These are phyloP conservation scores for Colletotrichum scovillei DNA, from an alignment of 2,329 filamentous ascomycete genomes.

Conservation along the genomic window DNA sequence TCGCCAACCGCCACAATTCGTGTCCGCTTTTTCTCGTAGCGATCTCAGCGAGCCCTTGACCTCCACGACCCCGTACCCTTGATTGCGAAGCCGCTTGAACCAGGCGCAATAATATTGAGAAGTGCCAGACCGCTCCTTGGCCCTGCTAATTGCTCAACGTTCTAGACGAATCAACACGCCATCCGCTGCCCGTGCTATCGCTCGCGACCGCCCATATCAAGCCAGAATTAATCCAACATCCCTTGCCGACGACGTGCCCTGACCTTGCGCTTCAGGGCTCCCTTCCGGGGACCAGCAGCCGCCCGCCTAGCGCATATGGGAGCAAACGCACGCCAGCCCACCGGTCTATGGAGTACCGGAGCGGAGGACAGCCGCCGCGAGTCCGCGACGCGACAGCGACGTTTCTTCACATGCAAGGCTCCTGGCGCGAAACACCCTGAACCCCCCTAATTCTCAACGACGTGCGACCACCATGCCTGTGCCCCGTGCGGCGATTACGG, in stretches of 20 bases:
- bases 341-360: not conserved
- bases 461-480: not conserved
- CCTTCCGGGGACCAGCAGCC: not conserved
- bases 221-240: not conserved
- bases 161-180: slow-evolving; percentile 3
- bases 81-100: not conserved
- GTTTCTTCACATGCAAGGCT: slow-evolving; percentile 25
- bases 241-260: not conserved
- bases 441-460: not conserved
- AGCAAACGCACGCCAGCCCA: not conserved
- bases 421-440: not conserved
- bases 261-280: not conserved
- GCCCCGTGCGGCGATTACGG: slow-evolving; percentile 26
- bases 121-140: slow-evolving; percentile 4
- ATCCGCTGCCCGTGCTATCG: slow-evolving; percentile 1
- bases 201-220: not conserved
- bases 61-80: not conserved
- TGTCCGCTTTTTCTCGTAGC: not conserved
- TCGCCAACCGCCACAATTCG: slow-evolving; percentile 15
- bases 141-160: not conserved
- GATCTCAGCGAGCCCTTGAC: slow-evolving; percentile 2
- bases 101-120: slow-evolving; percentile 3
- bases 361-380: not conserved
- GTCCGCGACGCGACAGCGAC: slow-evolving; percentile 2
- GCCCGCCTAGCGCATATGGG: slow-evolving; percentile 11